A percentile compares a stretch with the other conserved stretches of the same genome.
phyloP scores from a whole-genome alignment of 768 basidiomycete species.

The Mycena latifolia region DNA sequence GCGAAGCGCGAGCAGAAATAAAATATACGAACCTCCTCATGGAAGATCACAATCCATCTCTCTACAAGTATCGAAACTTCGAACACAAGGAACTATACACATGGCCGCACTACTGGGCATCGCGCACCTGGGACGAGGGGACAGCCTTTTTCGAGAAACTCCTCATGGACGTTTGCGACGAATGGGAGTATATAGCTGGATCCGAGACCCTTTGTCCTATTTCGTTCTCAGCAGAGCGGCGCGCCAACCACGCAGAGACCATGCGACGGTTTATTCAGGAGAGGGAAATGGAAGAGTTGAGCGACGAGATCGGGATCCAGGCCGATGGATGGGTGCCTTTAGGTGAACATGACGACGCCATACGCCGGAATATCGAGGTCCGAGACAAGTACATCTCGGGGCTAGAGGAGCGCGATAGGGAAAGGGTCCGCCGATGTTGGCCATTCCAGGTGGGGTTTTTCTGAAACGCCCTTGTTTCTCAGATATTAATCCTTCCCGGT shows the following conservation, averaged over 20 bases:
- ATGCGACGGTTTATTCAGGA: constrained; percentile 11
- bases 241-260: not conserved
- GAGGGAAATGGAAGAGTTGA: not conserved
- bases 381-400: not conserved
- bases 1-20: not conserved
- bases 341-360: not conserved
- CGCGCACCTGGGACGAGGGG: constrained; percentile 15
- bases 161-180: constrained; percentile 9
- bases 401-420: constrained; percentile 1
- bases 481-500: no score
- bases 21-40: not conserved
- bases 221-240: constrained; percentile 1
- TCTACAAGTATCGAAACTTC: constrained; percentile 5
- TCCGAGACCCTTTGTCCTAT: not conserved
- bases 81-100: constrained; percentile 1
- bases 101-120: constrained; percentile 13
- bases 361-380: constrained; percentile 4
- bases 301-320: constrained; percentile 10
- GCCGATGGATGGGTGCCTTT: constrained; percentile 2
- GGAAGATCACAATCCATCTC: not conserved
- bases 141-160: not conserved
- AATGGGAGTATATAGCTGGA: constrained; percentile 1
- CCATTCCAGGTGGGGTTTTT: not conserved
- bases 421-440: constrained; percentile 9
- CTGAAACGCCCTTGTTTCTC: not conserved